Evolutionary conservation across 1,284 basidiomycete genomes (phyloP).

Genomic region (Rhodotorula sp.): DNA sequence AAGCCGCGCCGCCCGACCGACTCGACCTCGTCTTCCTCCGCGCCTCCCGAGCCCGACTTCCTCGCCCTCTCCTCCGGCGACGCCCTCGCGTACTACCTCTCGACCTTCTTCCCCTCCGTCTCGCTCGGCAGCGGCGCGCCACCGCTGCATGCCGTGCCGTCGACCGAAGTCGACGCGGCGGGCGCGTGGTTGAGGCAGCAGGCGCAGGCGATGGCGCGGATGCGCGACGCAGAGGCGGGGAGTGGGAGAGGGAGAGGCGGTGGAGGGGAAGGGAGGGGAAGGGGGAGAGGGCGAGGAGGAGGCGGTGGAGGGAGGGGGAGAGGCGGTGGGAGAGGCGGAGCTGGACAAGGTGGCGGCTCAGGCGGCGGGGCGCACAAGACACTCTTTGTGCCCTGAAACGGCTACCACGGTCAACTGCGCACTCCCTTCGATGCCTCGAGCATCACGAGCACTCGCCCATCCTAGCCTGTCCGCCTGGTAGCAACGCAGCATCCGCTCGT

Average conservation of each 20-base stretch:
- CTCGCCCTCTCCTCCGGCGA: slow-evolving; percentile 35
- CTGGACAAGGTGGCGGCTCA: neutral
- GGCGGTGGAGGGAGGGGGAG: neutral
- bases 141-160: neutral
- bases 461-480: no score
- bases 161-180: slow-evolving; percentile 10
- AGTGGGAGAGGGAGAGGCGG: neutral
- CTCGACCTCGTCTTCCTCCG: neutral
- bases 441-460: neutral
- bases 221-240: neutral
- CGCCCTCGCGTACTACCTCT: slow-evolving; percentile 24
- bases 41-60: slow-evolving; percentile 14
- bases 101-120: slow-evolving; percentile 27
- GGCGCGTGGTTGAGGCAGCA: slow-evolving; percentile 11
- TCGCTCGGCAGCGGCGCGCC: neutral
- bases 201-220: slow-evolving; percentile 7
- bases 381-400: slow-evolving; percentile 21
- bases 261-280: neutral
- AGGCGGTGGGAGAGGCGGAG: neutral
- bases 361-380: neutral
- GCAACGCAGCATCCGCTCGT: no score
- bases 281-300: neutral
- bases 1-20: neutral
- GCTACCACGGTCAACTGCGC: no score
- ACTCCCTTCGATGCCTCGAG: neutral